Evolutionary conservation across 2,329 filamentous ascomycete species (phyloP), one percentile per base, ranked within the genome.

Genomic region (Colletotrichum salicis): DNA sequence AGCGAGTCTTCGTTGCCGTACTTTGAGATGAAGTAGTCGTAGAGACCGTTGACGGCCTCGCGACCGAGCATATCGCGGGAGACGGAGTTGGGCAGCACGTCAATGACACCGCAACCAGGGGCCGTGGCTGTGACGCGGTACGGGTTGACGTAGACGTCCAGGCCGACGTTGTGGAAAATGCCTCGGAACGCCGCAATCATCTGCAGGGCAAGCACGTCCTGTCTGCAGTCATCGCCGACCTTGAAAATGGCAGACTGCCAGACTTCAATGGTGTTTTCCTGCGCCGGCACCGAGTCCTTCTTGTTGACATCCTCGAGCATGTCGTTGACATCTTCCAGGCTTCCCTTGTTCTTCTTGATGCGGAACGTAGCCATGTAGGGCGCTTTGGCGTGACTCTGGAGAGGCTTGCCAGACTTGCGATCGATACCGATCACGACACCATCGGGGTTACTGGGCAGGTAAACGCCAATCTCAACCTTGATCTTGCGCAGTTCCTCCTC

Each of bases 241-340:
- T 99, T 99, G 91, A 99, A 99, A 79, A 99, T 99, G 68, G 96
- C 96, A 2, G 95, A 97, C 82, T 99, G 96, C 97, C 96, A 98
- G n/a, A 96, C 93, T 81, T 99, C 97, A 76, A 97, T 90, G 0
- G 91, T 94, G 77, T 88, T 90, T 64, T 84, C 83, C 33, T 77
- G 77, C 8, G 78, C 79, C 24, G 76, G 70, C 35, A 77, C 68
- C 48, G 51, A 41, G 31, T 78, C 77, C 6, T 79, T 81, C 67
- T 84, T 84, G 62, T 82, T 83, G 2, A 84, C 79, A 58, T 87
- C 86, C 70, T 87, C 85, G 7, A 86, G 80, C 78, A 88, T 80
- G 6, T 87, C 85, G 72, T 89, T 88, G 1, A 82, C 82, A 41
- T 87, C 87, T 45, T 89, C 87, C 31, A 84, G 81, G 33, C 83